Evolutionary conservation across 768 basidiomycete species (phyloP).

Genomic region (Rossbeevera mucosa): DNA sequence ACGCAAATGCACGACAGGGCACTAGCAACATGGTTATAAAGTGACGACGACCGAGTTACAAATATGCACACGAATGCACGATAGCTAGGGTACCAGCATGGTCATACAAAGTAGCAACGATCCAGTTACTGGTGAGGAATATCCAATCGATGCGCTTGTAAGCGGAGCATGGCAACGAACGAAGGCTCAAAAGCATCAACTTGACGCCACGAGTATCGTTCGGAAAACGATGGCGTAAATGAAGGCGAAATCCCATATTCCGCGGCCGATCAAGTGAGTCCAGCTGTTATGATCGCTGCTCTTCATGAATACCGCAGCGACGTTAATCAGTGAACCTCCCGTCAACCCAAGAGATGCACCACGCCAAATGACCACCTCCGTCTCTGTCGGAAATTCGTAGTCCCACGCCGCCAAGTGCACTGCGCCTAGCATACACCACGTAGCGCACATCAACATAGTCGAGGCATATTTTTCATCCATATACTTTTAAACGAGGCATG

Average conservation of each 20-base stretch:
- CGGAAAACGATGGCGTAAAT: not conserved
- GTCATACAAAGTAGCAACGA: no score
- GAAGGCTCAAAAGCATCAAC: not conserved
- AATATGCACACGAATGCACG: no score
- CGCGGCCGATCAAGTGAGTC: not conserved
- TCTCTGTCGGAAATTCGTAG: not conserved
- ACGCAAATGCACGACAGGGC: no score
- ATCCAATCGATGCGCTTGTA: not conserved
- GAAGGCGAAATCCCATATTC: not conserved
- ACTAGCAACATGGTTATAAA: no score
- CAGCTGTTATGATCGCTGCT: not conserved
- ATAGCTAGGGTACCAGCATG: no score
- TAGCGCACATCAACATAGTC: not conserved
- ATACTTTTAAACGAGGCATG: not conserved
- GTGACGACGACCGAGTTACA: no score
- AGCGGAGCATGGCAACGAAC: not conserved
- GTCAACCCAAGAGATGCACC: not conserved
- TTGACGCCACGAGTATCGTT: not conserved
- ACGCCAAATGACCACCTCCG: not conserved
- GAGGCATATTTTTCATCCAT: not conserved
- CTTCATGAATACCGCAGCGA: not conserved
- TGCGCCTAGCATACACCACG: not conserved
- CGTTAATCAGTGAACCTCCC: not conserved
- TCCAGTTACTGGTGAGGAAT: no score
- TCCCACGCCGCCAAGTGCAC: not conserved